Evolutionary conservation across 2,329 filamentous ascomycete genomes (phyloP), one percentile per base, ranked within the genome.

Genomic region (Ambrosiella cleistominuta): DNA sequence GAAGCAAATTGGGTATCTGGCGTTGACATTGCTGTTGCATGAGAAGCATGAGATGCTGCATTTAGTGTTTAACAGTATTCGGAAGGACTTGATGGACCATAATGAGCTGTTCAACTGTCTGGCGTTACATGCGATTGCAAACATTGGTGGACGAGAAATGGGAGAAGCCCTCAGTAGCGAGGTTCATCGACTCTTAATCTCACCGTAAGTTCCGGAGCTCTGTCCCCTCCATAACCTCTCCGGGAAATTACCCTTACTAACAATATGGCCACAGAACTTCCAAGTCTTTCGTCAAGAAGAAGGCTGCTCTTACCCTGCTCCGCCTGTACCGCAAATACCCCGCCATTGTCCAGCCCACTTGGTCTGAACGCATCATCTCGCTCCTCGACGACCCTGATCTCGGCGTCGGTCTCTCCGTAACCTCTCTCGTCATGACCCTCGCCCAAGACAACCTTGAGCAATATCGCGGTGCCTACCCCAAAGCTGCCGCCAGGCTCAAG

Each of bases 201-300:
- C 91, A 61, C 93, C 93, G 86, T 94, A 76, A 66, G 86, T 77
- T 51, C 53, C 54, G 9, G 36, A 27, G 27, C 27, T 27, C 27
- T 3, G 27, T 27, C 27, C 4, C 27, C 27, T 27, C 27, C 27
- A 3, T 27, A 27, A 27, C 27, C 27, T 27, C 27, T 27, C 27
- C 27, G 27, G 27, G 27, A 27, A 27, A 27, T 27, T 27, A 27
- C 27, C 27, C 27, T 13, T 36, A n/a, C 5, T 42, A 8, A 42
- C 40, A 42, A 2, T 42, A 11, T 42, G 11, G 11, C 44, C n/a
- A 8, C 60, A 75, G 74, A 52, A 76, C 75, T 7, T 97, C 91
- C 0, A 98, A 97, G 71, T 83, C 93, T 0, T 98, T 98, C 65
- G 93, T 98, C 61, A 98, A 98, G 78, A 98, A 98, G 74, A 98